phyloP scores from a whole-genome alignment of 2,329 filamentous ascomycete species.

The Bipolaris sorokiniana region DNA sequence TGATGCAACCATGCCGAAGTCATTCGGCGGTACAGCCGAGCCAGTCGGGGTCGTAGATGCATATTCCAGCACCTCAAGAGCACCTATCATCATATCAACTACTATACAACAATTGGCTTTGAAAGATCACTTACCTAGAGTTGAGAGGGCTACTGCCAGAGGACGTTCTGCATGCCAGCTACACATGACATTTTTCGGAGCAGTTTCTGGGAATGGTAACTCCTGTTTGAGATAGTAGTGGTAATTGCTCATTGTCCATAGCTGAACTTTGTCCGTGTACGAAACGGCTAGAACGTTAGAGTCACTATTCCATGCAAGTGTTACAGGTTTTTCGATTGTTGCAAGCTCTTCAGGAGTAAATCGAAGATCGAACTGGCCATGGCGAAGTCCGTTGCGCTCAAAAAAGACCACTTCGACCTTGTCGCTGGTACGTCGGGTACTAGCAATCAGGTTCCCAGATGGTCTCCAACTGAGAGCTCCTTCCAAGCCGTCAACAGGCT shows the following conservation, averaged over 20 bases:
- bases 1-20: constrained; percentile 80
- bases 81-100: constrained; percentile 38
- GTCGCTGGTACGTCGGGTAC: constrained; percentile 73
- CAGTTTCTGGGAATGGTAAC: constrained; percentile 53
- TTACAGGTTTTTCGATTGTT: constrained; percentile 63
- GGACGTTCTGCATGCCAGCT: constrained; percentile 87
- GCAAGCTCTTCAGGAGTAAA: constrained; percentile 65
- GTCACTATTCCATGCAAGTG: constrained; percentile 86
- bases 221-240: constrained; percentile 98
- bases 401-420: constrained; percentile 90
- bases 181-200: constrained; percentile 22
- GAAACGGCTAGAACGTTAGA: constrained; percentile 88
- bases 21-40: constrained; percentile 71
- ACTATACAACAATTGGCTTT: background rate
- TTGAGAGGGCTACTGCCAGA: constrained; percentile 67
- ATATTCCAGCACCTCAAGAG: constrained; percentile 67
- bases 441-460: constrained; percentile 86
- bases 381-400: constrained; percentile 94
- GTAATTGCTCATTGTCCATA: constrained; percentile 98
- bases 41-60: constrained; percentile 72
- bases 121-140: constrained; percentile 27
- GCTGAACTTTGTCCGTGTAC: constrained; percentile 75
- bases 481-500: constrained; percentile 93
- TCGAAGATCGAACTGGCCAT: constrained; percentile 88
- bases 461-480: constrained; percentile 88